Percentiles rank a stretch among this genome's conserved stretches.
Conservation (phyloP, 306 rosid genomes). For the Cucumis hystrix region DNA sequence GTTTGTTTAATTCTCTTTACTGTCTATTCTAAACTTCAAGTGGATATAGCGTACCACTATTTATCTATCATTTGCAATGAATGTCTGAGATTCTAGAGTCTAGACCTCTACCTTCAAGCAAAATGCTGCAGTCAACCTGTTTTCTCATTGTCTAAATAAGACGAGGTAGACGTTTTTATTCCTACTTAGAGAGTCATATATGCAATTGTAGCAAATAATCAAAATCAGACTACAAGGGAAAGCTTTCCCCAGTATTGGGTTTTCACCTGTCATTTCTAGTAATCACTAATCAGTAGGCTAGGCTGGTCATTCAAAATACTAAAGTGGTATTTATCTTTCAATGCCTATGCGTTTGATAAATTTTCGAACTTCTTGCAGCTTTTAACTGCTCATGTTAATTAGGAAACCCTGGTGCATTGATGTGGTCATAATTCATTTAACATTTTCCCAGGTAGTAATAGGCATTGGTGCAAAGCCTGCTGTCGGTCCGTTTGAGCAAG, state of each 20-base stretch:
- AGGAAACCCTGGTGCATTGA: background rate
- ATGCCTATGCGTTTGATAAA: background rate
- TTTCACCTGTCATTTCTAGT: background rate
- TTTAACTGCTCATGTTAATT: background rate
- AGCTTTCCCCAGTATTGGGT: background rate
- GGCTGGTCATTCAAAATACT: background rate
- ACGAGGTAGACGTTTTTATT: background rate
- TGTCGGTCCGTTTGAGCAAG: slow-evolving; percentile 60
- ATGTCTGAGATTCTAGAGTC: background rate
- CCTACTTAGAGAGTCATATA: background rate
- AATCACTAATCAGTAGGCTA: background rate
- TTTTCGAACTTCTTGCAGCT: background rate
- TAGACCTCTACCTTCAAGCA: background rate
- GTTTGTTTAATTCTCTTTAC: background rate
- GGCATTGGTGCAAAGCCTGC: slow-evolving; percentile 93
- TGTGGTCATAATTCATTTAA: background rate
- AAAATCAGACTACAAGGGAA: background rate
- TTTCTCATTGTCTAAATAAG: background rate
- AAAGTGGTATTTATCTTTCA: background rate
- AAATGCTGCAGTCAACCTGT: background rate
- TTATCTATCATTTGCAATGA: background rate
- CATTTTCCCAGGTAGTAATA: slow-evolving; percentile 45
- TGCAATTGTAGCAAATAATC: background rate
- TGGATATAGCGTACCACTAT: background rate
- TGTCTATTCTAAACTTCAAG: background rate